These are phyloP conservation scores for Chaetomiaceae sp. DNA, from an alignment of 2,329 filamentous ascomycete genomes.

Conservation along the genomic window DNA sequence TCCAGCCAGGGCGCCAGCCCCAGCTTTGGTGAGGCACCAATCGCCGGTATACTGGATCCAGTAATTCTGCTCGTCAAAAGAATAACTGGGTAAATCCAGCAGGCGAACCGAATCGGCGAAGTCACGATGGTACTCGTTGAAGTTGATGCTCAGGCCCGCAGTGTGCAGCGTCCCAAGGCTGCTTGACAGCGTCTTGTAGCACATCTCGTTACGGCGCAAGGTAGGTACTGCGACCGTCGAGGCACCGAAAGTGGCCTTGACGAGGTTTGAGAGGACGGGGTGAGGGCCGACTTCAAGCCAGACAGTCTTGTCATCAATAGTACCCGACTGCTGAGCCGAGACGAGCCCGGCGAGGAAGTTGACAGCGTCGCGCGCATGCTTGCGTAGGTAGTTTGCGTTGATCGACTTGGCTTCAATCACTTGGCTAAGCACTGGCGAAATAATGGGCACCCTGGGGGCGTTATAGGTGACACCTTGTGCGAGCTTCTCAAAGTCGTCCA, in stretches of 20 bases:
- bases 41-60: constrained; percentile 62
- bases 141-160: constrained; percentile 58
- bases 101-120: constrained; percentile 43
- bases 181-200: constrained; percentile 42
- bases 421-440: constrained; percentile 63
- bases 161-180: background rate
- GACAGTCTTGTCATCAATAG: constrained; percentile 61
- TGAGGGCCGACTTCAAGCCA: constrained; percentile 75
- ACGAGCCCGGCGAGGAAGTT: constrained; percentile 62
- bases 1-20: constrained; percentile 4
- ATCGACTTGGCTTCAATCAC: constrained; percentile 57
- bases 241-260: constrained; percentile 4
- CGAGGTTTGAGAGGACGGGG: constrained; percentile 63
- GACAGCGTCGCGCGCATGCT: constrained; percentile 63
- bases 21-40: constrained; percentile 66
- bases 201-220: constrained; percentile 30
- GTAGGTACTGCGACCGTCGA: constrained; percentile 3
- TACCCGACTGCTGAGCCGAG: constrained; percentile 52
- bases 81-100: constrained; percentile 63
- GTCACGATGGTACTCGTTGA: constrained; percentile 63
- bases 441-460: constrained; percentile 52
- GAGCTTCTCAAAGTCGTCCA: constrained; percentile 53
- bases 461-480: constrained; percentile 37
- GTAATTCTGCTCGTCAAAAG: constrained; percentile 70
- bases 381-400: constrained; percentile 58